These are phyloP conservation scores for Pseudozyma thailandica DNA, from an alignment of 1,284 basidiomycete species.

Conservation along the genomic window DNA sequence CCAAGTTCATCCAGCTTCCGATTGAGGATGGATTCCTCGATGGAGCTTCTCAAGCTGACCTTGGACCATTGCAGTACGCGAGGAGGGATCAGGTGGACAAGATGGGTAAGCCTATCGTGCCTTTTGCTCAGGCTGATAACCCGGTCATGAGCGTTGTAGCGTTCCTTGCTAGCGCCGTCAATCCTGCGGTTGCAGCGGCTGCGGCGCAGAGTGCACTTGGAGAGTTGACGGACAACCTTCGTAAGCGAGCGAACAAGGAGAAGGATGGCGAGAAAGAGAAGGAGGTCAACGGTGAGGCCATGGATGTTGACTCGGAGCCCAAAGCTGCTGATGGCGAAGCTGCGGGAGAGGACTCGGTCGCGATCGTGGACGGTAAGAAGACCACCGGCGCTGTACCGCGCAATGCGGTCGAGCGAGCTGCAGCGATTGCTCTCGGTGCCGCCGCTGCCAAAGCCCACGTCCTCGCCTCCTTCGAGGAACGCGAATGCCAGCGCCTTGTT, in stretches of 20 bases:
- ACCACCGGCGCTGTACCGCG: conserved; percentile 54
- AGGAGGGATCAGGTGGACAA: conserved; percentile 54
- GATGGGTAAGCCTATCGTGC: conserved; percentile 68
- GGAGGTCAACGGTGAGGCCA: conserved; percentile 48
- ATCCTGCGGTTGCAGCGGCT: conserved; percentile 88
- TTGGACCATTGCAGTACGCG: conserved; percentile 80
- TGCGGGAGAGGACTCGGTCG: conserved; percentile 3
- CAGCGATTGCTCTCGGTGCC: conserved; percentile 75
- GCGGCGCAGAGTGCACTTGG: conserved; percentile 89
- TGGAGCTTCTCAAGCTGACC: conserved; percentile 70
- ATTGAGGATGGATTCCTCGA: conserved; percentile 90
- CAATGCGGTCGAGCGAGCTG: conserved; percentile 62
- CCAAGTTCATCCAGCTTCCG: conserved; percentile 92
- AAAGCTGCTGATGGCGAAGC: neutral
- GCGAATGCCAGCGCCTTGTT: conserved; percentile 82
- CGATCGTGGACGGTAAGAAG: conserved; percentile 20
- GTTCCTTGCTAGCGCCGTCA: conserved; percentile 91
- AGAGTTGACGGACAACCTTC: conserved; percentile 68
- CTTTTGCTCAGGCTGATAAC: conserved; percentile 94
- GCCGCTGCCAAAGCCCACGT: conserved; percentile 86
- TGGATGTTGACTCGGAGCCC: conserved; percentile 9
- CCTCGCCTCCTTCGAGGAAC: conserved; percentile 86
- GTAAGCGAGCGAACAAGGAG: conserved; percentile 40
- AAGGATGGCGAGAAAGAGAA: conserved; percentile 20
- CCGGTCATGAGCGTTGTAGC: conserved; percentile 98